Conservation (phyloP, 495 filamentous ascomycete genomes). For the Sabuloglossum arenarium region DNA sequence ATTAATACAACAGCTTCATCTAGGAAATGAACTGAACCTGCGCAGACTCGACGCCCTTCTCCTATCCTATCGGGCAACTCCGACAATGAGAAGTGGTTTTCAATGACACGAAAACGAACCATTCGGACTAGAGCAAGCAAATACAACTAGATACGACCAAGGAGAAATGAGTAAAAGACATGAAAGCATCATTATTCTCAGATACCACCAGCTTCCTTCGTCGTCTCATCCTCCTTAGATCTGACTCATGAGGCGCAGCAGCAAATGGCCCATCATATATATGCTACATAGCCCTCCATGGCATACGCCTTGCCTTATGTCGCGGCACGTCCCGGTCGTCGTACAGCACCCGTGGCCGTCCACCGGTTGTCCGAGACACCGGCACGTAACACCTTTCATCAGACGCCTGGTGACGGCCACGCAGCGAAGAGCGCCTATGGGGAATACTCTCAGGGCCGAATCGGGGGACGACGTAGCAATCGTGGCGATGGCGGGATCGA, state of each 20-base stretch:
- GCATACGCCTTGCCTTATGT: too few species aligned
- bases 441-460: not conserved
- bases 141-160: not conserved
- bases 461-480: not conserved
- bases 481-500: not conserved
- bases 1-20: too few species aligned
- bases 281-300: too few species aligned
- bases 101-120: too few species aligned
- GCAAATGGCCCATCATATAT: too few species aligned
- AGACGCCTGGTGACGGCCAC: not conserved
- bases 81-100: not conserved
- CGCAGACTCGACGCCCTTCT: too few species aligned
- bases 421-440: not conserved
- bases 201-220: not conserved
- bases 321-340: not conserved
- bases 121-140: not conserved
- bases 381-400: not conserved
- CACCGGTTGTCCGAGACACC: not conserved
- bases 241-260: too few species aligned
- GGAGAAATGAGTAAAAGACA: not conserved
- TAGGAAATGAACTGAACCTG: too few species aligned
- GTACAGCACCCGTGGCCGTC: not conserved
- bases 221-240: too few species aligned
- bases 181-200: not conserved
- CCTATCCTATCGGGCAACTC: too few species aligned